Percentiles rank a stretch among this genome's conserved stretches.
Evolutionary conservation across 768 basidiomycete species (phyloP).

Genomic region (Dioszegia aurantiaca): DNA sequence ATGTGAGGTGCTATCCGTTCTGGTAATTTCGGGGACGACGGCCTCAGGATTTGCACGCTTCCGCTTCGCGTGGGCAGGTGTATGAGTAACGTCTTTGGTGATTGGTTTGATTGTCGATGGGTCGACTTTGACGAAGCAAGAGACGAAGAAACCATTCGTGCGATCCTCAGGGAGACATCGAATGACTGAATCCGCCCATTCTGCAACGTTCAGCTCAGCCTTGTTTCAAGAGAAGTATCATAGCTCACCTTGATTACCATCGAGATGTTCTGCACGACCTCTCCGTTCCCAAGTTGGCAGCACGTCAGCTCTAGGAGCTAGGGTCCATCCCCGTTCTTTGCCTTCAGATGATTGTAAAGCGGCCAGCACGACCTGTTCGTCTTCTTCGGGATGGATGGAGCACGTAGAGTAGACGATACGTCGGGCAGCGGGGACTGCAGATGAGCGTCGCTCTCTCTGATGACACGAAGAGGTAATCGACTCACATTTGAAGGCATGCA

Average conservation of each 20-base stretch:
- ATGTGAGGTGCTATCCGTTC: neutral
- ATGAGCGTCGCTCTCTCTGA: constrained; percentile 4
- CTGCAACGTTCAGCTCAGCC: constrained; percentile 28
- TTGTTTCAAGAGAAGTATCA: constrained; percentile 15
- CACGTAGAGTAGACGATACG: constrained; percentile 98
- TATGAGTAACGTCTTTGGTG: neutral
- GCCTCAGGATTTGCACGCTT: neutral
- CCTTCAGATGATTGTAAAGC: constrained; percentile 74
- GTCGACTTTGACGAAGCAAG: constrained; percentile 67
- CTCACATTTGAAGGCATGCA: constrained; percentile 92
- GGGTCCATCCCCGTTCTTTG: constrained; percentile 59
- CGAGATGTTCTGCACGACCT: constrained; percentile 68
- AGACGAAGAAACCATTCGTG: constrained; percentile 94
- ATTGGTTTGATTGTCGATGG: neutral
- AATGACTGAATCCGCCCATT: constrained; percentile 57
- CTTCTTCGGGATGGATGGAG: constrained; percentile 83
- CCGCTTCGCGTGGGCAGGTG: neutral
- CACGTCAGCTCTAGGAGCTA: constrained; percentile 67
- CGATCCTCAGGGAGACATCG: constrained; percentile 63
- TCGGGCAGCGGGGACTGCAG: constrained; percentile 67
- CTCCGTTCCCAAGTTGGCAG: constrained; percentile 79
- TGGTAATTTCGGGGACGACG: too few species aligned
- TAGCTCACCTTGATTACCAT: constrained; percentile 56
- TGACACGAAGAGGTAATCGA: constrained; percentile 9
- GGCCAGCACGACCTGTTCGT: constrained; percentile 81